phyloP scores from a whole-genome alignment of 140 eudicot species.

The Senecio squalidus region DNA sequence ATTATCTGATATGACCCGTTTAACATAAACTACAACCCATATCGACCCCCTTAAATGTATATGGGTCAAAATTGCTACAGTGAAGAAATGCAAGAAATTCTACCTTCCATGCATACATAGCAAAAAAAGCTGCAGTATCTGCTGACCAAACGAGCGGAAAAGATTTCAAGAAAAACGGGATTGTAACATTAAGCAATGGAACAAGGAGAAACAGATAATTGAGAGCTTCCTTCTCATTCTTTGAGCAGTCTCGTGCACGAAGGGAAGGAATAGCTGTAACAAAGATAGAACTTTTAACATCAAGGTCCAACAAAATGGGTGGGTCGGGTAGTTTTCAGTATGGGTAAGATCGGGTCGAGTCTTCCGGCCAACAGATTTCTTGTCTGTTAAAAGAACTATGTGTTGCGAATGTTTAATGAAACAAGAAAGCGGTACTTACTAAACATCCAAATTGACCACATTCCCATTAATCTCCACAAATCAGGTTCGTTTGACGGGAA shows the following conservation, averaged over 20 bases:
- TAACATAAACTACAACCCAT: conserved; percentile 1
- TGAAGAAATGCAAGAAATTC: not conserved
- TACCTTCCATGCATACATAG: conserved; percentile 98
- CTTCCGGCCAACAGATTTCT: not conserved
- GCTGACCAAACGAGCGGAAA: conserved; percentile 96
- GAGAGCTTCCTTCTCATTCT: conserved; percentile 94
- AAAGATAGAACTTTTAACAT: not conserved
- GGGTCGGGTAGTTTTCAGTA: not conserved
- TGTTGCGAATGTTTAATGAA: not conserved
- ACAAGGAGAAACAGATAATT: conserved; percentile 77
- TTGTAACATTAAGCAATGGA: conserved; percentile 75
- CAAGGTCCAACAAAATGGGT: not conserved
- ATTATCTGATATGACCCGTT: not conserved
- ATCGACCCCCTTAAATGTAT: not conserved
- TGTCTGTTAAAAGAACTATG: not conserved
- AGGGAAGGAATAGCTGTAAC: conserved; percentile 90
- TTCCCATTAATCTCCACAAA: conserved; percentile 93
- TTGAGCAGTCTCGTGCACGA: conserved; percentile 94
- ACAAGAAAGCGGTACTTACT: conserved; percentile 45
- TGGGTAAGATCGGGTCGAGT: not conserved
- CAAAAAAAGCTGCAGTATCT: conserved; percentile 67
- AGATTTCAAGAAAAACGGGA: conserved; percentile 85
- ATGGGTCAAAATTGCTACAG: not conserved
- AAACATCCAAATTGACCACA: conserved; percentile 99
- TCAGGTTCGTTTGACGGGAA: conserved; percentile 97